Conservation (phyloP, 2,329 filamentous ascomycete genomes). For the Trichoderma asperellum region DNA sequence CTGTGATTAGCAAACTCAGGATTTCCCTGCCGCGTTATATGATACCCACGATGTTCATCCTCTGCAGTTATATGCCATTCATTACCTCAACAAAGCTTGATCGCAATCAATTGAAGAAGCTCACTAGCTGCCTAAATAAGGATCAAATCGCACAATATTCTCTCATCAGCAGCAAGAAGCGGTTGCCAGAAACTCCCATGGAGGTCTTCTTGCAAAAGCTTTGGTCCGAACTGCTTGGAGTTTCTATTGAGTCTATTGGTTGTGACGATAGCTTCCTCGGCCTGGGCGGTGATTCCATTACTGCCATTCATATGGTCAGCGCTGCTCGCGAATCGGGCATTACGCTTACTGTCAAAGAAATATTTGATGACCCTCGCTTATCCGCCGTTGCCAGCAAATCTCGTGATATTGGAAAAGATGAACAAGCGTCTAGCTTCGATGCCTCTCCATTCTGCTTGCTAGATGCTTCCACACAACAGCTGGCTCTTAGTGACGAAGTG, state of each 20-base stretch:
- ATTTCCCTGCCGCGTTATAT: slow-evolving; percentile 22
- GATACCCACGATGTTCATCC: slow-evolving; percentile 24
- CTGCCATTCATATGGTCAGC: slow-evolving; percentile 21
- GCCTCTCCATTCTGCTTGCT: slow-evolving; percentile 6
- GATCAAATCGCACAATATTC: slow-evolving; percentile 16
- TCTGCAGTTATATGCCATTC: slow-evolving; percentile 22
- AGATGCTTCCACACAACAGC: background rate
- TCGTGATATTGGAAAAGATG: slow-evolving; percentile 3
- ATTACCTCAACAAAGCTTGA: slow-evolving; percentile 26
- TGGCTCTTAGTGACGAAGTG: background rate
- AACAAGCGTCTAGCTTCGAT: background rate
- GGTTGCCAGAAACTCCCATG: slow-evolving; percentile 12
- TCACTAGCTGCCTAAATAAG: background rate
- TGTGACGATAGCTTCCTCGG: slow-evolving; percentile 32
- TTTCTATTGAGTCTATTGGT: slow-evolving; percentile 28
- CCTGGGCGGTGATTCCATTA: slow-evolving; percentile 34
- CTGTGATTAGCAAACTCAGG: slow-evolving; percentile 1
- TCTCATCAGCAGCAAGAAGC: slow-evolving; percentile 7
- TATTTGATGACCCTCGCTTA: slow-evolving; percentile 31
- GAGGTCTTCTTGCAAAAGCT: slow-evolving; percentile 21
- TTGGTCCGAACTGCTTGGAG: slow-evolving; percentile 21
- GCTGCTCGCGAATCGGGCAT: slow-evolving; percentile 4
- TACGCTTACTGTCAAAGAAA: slow-evolving; percentile 27
- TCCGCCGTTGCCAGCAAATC: slow-evolving; percentile 15
- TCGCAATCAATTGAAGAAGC: slow-evolving; percentile 15